Conservation (phyloP, 2,329 filamentous ascomycete species). For the Rhinocladiella similis region DNA sequence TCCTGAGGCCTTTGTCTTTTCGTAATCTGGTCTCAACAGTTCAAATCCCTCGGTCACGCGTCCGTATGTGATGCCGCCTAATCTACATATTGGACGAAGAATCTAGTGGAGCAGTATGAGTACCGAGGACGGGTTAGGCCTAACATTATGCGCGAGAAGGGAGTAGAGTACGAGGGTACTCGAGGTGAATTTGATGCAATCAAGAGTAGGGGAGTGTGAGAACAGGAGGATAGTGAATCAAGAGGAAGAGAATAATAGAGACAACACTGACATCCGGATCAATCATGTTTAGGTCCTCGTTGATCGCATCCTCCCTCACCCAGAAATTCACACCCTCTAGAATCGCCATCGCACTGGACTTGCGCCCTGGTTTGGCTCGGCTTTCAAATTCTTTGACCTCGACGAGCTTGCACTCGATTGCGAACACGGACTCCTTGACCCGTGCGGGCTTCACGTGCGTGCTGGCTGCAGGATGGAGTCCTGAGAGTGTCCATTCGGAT, state of each 20-base stretch:
- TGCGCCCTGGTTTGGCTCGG: constrained; percentile 64
- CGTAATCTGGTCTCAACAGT: constrained; percentile 20
- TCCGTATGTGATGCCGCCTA: constrained; percentile 85
- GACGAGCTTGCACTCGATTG: constrained; percentile 76
- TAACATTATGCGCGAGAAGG: no score
- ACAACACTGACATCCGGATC: constrained; percentile 44
- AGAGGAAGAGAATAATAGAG: no score
- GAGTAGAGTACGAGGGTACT: no score
- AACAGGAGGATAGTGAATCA: no score
- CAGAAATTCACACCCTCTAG: constrained; percentile 85
- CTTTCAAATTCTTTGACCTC: constrained; percentile 71
- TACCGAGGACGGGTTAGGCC: neutral
- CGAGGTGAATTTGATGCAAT: no score
- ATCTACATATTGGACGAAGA: constrained; percentile 67
- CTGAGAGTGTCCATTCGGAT: constrained; percentile 76
- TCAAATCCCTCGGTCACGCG: constrained; percentile 70
- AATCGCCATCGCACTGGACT: constrained; percentile 70
- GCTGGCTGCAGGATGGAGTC: constrained; percentile 68
- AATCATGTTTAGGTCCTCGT: constrained; percentile 71
- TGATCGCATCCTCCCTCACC: constrained; percentile 82
- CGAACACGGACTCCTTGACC: constrained; percentile 79
- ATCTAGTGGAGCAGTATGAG: constrained; percentile 55
- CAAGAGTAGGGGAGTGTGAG: no score
- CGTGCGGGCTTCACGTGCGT: constrained; percentile 67
- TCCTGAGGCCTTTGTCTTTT: neutral